Evolutionary conservation across 768 basidiomycete genomes (phyloP).

Genomic region (Lactarius vividus): DNA sequence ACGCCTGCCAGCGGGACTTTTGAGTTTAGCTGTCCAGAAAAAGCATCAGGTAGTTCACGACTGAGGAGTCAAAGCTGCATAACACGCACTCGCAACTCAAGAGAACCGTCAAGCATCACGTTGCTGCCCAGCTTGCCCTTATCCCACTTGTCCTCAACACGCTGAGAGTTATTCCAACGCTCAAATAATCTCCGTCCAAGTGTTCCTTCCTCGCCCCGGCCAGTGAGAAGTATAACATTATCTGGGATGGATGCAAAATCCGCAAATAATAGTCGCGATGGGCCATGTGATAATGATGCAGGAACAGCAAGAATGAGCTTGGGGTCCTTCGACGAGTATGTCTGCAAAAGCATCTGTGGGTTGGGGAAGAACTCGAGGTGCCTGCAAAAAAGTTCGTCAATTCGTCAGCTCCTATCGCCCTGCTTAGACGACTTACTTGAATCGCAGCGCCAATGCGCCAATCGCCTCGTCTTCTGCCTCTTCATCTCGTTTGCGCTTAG

Average conservation of each 20-base stretch:
- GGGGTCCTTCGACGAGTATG: conserved; percentile 82
- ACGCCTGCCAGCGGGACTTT: conserved; percentile 88
- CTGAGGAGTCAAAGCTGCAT: not conserved
- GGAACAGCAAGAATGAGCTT: conserved; percentile 95
- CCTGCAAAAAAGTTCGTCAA: conserved; percentile 40
- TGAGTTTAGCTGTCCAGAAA: conserved; percentile 62
- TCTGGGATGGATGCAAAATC: conserved; percentile 81
- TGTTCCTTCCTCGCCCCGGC: conserved; percentile 74
- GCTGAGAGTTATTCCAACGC: conserved; percentile 81
- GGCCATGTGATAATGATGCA: conserved; percentile 88
- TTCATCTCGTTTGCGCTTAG: conserved; percentile 44
- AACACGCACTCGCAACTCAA: conserved; percentile 60
- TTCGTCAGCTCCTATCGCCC: not conserved
- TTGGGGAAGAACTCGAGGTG: conserved; percentile 90
- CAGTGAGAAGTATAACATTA: conserved; percentile 86
- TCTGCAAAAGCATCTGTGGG: conserved; percentile 73
- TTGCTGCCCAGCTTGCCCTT: conserved; percentile 85
- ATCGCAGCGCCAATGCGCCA: conserved; percentile 83
- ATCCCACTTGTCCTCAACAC: conserved; percentile 82
- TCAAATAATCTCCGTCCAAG: conserved; percentile 77
- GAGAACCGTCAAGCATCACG: conserved; percentile 71
- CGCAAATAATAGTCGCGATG: conserved; percentile 81
- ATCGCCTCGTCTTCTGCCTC: conserved; percentile 73
- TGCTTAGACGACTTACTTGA: conserved; percentile 58
- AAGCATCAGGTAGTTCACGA: conserved; percentile 12